Evolutionary conservation across 257 asterid species (phyloP).

Genomic region (Solanum pinnatisectum): DNA sequence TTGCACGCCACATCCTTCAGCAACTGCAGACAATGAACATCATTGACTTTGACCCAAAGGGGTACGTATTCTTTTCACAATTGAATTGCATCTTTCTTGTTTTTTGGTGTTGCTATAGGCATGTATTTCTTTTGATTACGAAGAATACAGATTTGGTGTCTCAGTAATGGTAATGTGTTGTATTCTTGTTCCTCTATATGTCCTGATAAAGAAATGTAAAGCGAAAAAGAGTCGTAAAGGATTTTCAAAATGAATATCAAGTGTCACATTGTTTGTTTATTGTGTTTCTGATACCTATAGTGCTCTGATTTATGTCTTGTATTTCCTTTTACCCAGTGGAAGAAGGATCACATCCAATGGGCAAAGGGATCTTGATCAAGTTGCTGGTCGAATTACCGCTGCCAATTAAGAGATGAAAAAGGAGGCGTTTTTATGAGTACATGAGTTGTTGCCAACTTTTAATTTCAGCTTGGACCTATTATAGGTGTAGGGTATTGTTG

Average conservation of each 20-base stretch:
- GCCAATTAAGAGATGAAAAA: constrained; percentile 5
- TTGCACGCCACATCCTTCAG: constrained; percentile 87
- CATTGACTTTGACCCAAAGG: constrained; percentile 62
- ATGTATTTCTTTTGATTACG: background rate
- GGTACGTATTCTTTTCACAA: constrained; percentile 33
- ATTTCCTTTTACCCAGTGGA: constrained; percentile 36
- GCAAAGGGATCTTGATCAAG: constrained; percentile 85
- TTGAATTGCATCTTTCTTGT: background rate
- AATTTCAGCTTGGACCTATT: background rate
- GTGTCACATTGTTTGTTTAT: background rate
- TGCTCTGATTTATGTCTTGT: background rate
- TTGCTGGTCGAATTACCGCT: constrained; percentile 71
- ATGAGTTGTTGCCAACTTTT: background rate
- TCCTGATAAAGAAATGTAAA: background rate
- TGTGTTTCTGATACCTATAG: background rate
- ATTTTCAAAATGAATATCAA: background rate
- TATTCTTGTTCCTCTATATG: background rate
- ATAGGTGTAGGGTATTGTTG: constrained; percentile 5
- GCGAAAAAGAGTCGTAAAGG: background rate
- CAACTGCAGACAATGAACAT: constrained; percentile 74
- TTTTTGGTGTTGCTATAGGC: background rate
- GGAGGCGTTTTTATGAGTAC: background rate
- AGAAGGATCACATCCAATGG: constrained; percentile 84
- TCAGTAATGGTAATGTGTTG: background rate
- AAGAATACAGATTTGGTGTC: background rate